Conservation (phyloP, 2,329 filamentous ascomycete genomes). For the Trichoderma brevicompactum region DNA sequence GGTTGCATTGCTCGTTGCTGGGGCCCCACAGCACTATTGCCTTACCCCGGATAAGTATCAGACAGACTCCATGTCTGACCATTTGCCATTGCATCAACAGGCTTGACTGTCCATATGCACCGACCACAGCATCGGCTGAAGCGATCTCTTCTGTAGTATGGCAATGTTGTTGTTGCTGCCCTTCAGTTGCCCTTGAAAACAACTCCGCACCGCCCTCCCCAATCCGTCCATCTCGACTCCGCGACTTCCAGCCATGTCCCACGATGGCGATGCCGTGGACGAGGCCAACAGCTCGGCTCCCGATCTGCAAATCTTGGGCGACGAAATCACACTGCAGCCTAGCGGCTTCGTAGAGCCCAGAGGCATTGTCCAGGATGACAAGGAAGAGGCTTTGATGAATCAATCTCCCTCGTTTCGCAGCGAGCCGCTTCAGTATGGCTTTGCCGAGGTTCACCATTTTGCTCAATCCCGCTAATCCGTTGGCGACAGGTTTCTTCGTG, state of each 20-base stretch:
- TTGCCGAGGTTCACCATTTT: slow-evolving; percentile 7
- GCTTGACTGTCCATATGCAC: neutral
- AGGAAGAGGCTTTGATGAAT: slow-evolving; percentile 74
- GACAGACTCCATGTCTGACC: slow-evolving; percentile 19
- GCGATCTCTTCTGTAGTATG: slow-evolving; percentile 4
- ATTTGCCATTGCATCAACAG: slow-evolving; percentile 2
- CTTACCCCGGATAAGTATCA: slow-evolving; percentile 24
- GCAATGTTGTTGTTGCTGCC: slow-evolving; percentile 17
- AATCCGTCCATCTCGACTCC: neutral
- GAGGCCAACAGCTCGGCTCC: slow-evolving; percentile 58
- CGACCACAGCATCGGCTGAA: neutral
- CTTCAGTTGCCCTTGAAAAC: neutral
- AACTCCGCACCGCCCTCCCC: neutral
- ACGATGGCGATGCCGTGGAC: slow-evolving; percentile 39
- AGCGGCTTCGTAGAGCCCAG: slow-evolving; percentile 65
- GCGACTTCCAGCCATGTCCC: slow-evolving; percentile 37
- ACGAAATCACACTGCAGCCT: slow-evolving; percentile 75
- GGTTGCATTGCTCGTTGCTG: neutral
- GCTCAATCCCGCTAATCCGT: slow-evolving; percentile 29
- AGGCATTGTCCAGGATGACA: slow-evolving; percentile 52
- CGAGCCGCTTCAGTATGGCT: slow-evolving; percentile 61
- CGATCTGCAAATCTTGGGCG: slow-evolving; percentile 77
- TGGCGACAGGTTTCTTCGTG: slow-evolving; percentile 77
- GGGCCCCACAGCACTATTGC: slow-evolving; percentile 26
- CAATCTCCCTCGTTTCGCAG: slow-evolving; percentile 86